phyloP scores from a whole-genome alignment of 345 rosid genomes.

The Hypericum androsaemum region DNA sequence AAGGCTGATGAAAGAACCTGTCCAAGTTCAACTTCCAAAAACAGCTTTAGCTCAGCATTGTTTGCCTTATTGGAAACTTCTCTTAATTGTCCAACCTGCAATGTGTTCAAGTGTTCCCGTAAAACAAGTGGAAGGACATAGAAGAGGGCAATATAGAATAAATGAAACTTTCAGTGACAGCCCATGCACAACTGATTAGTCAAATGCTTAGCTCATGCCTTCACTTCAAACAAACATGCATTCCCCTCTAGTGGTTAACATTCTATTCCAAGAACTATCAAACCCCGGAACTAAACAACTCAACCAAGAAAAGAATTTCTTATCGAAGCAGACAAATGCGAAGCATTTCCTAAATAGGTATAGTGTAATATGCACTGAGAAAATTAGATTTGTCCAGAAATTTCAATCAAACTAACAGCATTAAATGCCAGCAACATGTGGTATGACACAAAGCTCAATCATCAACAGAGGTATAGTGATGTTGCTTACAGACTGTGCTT shows the following conservation, averaged over 20 bases:
- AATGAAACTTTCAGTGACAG: background rate
- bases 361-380: too few species aligned
- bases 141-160: background rate
- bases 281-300: too few species aligned
- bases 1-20: conserved; percentile 34
- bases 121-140: background rate
- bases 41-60: conserved; percentile 77
- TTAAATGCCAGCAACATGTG: background rate
- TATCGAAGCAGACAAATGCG: too few species aligned
- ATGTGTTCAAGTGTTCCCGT: background rate
- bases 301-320: too few species aligned
- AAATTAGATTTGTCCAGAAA: too few species aligned
- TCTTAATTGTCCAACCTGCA: conserved; percentile 86
- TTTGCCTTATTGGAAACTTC: conserved; percentile 67
- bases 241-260: too few species aligned
- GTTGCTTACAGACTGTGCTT: conserved; percentile 55
- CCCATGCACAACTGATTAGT: too few species aligned
- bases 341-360: too few species aligned
- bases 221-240: too few species aligned
- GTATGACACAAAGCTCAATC: background rate
- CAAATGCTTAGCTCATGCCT: too few species aligned
- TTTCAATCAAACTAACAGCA: too few species aligned
- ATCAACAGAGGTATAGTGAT: background rate
- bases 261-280: too few species aligned
- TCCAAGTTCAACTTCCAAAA: conserved; percentile 79